These are phyloP conservation scores for sunflower (Helianthus annuus) DNA, from an alignment of 129 eudicot species.

Conservation along the genomic window HanXRQr2.0-SUNRISE NC_035442.2:138696825-138697324, in stretches of 20 bases:
- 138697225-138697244: no score
- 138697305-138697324: not conserved
- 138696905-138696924: not conserved
- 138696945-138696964: slow-evolving; percentile 86
- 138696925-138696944: slow-evolving; percentile 20
- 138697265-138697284: not conserved
- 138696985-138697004: slow-evolving; percentile 97
- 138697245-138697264: not conserved
- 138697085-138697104: slow-evolving; percentile 70
- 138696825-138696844: slow-evolving; percentile 26
- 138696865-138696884: slow-evolving; percentile 2
- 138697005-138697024: slow-evolving; percentile 91
- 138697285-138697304: not conserved
- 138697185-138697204: slow-evolving; percentile 21
- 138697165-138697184: not conserved
- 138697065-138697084: slow-evolving; percentile 59
- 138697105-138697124: slow-evolving; percentile 65
- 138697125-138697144: slow-evolving; percentile 27
- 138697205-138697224: not conserved
- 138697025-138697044: slow-evolving; percentile 45
- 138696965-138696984: slow-evolving; percentile 96
- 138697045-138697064: slow-evolving; percentile 39
- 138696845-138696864: slow-evolving; percentile 19
- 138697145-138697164: slow-evolving; percentile 12
- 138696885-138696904: slow-evolving; percentile 4